Percentiles rank a stretch among this genome's conserved stretches.
phyloP scores from a whole-genome alignment of 257 asterid genomes.

The Petunia secreta region DNA sequence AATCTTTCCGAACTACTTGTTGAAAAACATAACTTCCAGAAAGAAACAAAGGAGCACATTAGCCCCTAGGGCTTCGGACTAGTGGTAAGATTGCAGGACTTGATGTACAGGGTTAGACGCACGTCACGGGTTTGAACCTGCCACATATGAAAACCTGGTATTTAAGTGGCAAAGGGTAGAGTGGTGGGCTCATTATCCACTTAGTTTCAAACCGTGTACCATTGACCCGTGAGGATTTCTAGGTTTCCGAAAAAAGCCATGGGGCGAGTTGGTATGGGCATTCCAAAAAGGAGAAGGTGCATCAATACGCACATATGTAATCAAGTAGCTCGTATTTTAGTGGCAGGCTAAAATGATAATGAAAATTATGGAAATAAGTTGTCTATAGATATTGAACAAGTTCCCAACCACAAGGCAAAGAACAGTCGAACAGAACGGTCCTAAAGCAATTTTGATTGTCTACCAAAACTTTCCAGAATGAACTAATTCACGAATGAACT shows the following conservation, averaged over 20 bases:
- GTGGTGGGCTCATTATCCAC: no score
- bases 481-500: neutral
- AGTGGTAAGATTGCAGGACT: no score
- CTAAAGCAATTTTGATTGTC: neutral
- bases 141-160: no score
- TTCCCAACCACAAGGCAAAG: neutral
- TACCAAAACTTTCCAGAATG: neutral
- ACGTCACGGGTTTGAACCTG: no score
- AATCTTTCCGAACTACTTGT: neutral
- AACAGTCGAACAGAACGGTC: neutral
- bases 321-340: neutral
- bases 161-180: no score
- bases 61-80: no score
- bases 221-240: no score
- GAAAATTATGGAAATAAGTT: neutral
- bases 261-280: neutral
- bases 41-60: neutral
- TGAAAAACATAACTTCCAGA: neutral
- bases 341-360: neutral
- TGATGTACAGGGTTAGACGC: no score
- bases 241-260: no score
- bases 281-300: slow-evolving; percentile 7
- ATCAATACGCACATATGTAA: neutral
- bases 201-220: no score
- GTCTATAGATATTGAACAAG: neutral